Evolutionary conservation across 805 yeast genomes (phyloP).

Genomic region (Teunomyces atbi): DNA sequence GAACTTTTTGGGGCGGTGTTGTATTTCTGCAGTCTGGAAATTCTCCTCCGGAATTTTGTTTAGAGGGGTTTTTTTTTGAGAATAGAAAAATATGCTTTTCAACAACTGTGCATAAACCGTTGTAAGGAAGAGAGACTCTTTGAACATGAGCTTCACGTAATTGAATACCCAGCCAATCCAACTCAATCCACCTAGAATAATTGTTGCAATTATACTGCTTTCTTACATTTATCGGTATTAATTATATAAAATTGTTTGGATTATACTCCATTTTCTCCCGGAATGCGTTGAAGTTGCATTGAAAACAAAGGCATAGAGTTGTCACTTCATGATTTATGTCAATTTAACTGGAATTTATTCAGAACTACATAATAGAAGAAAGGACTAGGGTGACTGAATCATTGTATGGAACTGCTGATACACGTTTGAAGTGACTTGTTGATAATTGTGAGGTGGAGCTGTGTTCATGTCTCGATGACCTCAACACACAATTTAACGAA

Average conservation of each 20-base stretch:
- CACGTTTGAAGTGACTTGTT: not conserved
- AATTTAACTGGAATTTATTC: not conserved
- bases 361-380: not conserved
- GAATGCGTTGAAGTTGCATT: not conserved
- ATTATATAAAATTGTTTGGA: not conserved
- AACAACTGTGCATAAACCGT: constrained; percentile 1
- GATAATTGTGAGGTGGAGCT: not conserved
- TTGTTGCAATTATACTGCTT: not conserved
- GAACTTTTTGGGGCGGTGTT: not conserved
- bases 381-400: not conserved
- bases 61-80: not conserved
- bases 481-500: constrained; percentile 8
- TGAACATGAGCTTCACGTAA: not conserved
- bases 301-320: not conserved
- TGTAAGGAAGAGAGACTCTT: not conserved
- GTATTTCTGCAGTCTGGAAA: not conserved
- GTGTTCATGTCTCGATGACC: not conserved
- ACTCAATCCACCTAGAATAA: not conserved
- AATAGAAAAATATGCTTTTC: not conserved
- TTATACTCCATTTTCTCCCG: not conserved
- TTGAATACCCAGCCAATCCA: not conserved
- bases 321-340: not conserved
- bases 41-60: not conserved
- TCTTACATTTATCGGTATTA: not conserved
- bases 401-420: not conserved